Percentiles rank a stretch among this genome's conserved stretches.
These are phyloP conservation scores for Eleusine indica DNA, from an alignment of 176 grass and related monocot genomes.

Conservation along the genomic window DNA sequence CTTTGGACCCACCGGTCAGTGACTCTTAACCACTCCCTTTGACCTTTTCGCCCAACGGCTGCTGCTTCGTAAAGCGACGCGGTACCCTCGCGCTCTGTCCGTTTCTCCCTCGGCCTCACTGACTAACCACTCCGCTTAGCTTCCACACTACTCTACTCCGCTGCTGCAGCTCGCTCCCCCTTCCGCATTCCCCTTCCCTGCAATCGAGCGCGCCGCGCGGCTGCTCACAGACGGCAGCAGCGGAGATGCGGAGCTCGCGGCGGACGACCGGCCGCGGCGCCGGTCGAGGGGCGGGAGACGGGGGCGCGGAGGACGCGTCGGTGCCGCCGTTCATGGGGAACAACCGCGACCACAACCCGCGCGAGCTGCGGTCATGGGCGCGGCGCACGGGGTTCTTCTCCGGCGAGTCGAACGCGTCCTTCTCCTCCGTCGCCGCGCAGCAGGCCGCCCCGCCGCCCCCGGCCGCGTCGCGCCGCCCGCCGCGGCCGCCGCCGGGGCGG, in stretches of 20 bases:
- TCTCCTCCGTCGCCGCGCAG: slow-evolving; percentile 27
- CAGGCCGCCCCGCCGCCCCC: slow-evolving; percentile 16
- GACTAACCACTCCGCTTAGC: slow-evolving; percentile 23
- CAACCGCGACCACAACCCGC: slow-evolving; percentile 80
- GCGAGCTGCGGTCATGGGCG: slow-evolving; percentile 85
- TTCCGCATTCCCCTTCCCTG: background rate
- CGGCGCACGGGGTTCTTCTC: slow-evolving; percentile 85
- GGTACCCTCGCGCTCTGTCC: slow-evolving; percentile 28
- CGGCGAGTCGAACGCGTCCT: slow-evolving; percentile 50
- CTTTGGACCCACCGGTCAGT: background rate
- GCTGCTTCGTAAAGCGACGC: slow-evolving; percentile 49
- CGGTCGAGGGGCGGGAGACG: background rate
- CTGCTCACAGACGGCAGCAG: background rate
- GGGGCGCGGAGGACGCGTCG: background rate
- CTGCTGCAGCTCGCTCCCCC: background rate
- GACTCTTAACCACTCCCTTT: background rate
- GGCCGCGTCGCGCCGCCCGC: slow-evolving; percentile 30
- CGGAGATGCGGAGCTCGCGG: slow-evolving; percentile 32
- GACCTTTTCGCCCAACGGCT: slow-evolving; percentile 16
- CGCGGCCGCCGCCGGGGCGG: slow-evolving; percentile 17
- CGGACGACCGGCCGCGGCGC: slow-evolving; percentile 20
- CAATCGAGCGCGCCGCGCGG: background rate
- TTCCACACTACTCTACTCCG: slow-evolving; percentile 48
- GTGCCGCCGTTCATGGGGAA: slow-evolving; percentile 78
- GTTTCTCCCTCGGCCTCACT: slow-evolving; percentile 32